Percentiles rank a stretch among this genome's conserved stretches.
Evolutionary conservation across 2,329 filamentous ascomycete genomes (phyloP).

Genomic region (Alternaria ventricosa): DNA sequence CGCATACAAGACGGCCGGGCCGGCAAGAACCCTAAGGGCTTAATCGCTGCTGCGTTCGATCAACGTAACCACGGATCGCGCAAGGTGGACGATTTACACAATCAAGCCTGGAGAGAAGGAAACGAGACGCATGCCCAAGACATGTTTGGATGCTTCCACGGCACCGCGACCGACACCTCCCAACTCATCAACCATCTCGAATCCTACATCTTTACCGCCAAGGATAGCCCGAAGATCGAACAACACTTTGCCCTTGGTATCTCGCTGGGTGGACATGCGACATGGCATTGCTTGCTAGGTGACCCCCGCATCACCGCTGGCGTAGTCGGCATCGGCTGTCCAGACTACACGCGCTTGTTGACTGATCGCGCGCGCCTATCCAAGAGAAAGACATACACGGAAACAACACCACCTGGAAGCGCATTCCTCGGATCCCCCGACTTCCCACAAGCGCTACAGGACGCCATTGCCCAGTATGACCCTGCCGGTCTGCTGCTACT

Average conservation of each 20-base stretch:
- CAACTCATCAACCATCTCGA: conserved; percentile 78
- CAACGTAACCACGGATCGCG: conserved; percentile 90
- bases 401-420: conserved; percentile 61
- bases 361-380: conserved; percentile 76
- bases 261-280: conserved; percentile 84
- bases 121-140: conserved; percentile 86
- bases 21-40: conserved; percentile 54
- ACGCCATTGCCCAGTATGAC: conserved; percentile 70
- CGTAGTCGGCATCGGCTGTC: conserved; percentile 84
- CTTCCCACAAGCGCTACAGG: conserved; percentile 74
- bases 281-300: conserved; percentile 81
- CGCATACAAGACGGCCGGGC: conserved; percentile 42
- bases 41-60: conserved; percentile 87
- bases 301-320: conserved; percentile 81
- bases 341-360: conserved; percentile 85
- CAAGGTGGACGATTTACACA: conserved; percentile 69
- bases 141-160: conserved; percentile 81
- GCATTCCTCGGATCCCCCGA: conserved; percentile 77
- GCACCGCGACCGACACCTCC: conserved; percentile 76
- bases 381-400: conserved; percentile 67
- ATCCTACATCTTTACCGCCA: conserved; percentile 71
- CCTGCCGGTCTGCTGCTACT: conserved; percentile 75
- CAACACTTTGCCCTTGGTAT: conserved; percentile 81
- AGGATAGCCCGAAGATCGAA: conserved; percentile 52
- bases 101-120: conserved; percentile 78